These are phyloP conservation scores for Ceratocystis albifundus DNA, from an alignment of 2,329 filamentous ascomycete genomes.

Conservation along the genomic window DNA sequence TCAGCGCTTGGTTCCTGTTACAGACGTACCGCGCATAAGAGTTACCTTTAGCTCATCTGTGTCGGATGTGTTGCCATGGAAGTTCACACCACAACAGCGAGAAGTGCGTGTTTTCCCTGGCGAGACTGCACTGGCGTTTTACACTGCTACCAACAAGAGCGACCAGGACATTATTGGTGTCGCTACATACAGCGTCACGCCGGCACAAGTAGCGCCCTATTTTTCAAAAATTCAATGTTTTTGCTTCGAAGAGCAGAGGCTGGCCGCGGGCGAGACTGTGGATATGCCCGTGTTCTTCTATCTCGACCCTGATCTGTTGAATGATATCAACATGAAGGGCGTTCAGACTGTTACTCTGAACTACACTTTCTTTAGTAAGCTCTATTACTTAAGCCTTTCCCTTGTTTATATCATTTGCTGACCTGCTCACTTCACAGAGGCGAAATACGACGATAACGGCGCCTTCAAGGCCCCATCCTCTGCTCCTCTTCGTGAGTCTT, in stretches of 20 bases:
- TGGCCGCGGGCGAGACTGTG: conserved; percentile 91
- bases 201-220: conserved; percentile 88
- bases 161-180: conserved; percentile 93
- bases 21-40: conserved; percentile 68
- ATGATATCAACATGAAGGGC: conserved; percentile 82
- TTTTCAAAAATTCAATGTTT: conserved; percentile 99
- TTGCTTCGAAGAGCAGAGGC: conserved; percentile 91
- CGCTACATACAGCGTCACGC: conserved; percentile 93
- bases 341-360: conserved; percentile 92
- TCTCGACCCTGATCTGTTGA: conserved; percentile 87
- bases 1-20: conserved; percentile 67
- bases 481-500: conserved; percentile 20
- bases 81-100: conserved; percentile 90
- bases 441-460: conserved; percentile 38
- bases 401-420: conserved; percentile 27
- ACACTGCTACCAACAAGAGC: conserved; percentile 87
- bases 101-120: conserved; percentile 92
- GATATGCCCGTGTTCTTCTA: conserved; percentile 99
- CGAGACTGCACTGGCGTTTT: conserved; percentile 94
- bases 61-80: conserved; percentile 92
- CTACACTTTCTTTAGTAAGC: conserved; percentile 97
- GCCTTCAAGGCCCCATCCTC: conserved; percentile 32
- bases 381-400: background rate
- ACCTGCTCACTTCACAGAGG: conserved; percentile 32
- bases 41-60: conserved; percentile 95